Evolutionary conservation across 768 basidiomycete species (phyloP).

Genomic region (Arthromyces matolae): DNA sequence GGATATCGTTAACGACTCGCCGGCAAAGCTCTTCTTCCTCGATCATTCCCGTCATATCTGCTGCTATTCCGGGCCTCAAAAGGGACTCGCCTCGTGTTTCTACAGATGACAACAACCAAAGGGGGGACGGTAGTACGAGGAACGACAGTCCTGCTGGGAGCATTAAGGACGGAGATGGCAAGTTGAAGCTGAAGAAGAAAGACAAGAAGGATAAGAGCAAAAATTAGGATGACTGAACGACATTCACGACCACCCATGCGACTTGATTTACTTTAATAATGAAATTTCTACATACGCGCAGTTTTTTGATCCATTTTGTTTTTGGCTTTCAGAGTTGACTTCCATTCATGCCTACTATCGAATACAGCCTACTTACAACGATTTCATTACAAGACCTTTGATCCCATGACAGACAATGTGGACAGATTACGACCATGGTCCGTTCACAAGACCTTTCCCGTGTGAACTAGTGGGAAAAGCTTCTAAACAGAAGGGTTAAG

Average conservation of each 20-base stretch:
- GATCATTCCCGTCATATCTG: slow-evolving; percentile 43
- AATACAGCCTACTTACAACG: background rate
- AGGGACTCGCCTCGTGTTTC: slow-evolving; percentile 46
- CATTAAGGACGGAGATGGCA: slow-evolving; percentile 42
- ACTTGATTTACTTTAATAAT: slow-evolving; percentile 16
- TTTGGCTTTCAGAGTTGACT: slow-evolving; percentile 1
- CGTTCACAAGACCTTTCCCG: slow-evolving; percentile 12
- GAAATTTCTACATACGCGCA: slow-evolving; percentile 8
- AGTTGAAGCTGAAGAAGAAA: slow-evolving; percentile 42
- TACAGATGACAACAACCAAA: slow-evolving; percentile 40
- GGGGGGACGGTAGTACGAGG: slow-evolving; percentile 38
- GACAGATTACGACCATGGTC: background rate
- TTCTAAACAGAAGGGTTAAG: slow-evolving; percentile 6
- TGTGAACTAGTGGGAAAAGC: slow-evolving; percentile 8
- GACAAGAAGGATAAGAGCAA: slow-evolving; percentile 61
- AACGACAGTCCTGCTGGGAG: slow-evolving; percentile 57
- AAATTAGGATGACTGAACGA: slow-evolving; percentile 28
- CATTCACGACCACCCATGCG: slow-evolving; percentile 18
- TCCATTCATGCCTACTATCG: background rate
- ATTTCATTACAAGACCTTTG: background rate
- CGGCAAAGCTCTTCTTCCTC: slow-evolving; percentile 53
- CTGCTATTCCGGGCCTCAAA: slow-evolving; percentile 46
- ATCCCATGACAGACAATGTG: slow-evolving; percentile 4
- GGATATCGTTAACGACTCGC: slow-evolving; percentile 63
- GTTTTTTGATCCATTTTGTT: slow-evolving; percentile 1